Evolutionary conservation across 2,329 filamentous ascomycete genomes (phyloP), one percentile per base, ranked within the genome.

Genomic region (Claviceps pazoutovae): DNA sequence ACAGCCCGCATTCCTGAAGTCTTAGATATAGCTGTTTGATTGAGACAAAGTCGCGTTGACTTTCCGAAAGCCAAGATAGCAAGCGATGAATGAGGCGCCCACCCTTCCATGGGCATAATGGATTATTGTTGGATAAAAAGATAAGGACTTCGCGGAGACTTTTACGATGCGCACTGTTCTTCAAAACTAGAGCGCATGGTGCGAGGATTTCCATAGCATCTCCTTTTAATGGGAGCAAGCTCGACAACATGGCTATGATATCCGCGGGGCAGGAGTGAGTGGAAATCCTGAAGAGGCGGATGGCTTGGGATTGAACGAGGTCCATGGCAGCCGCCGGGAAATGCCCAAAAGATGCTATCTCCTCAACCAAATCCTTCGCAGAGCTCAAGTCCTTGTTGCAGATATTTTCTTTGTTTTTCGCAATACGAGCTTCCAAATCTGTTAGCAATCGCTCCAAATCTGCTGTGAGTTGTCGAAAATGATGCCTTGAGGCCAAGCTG

Each of bases 1-100:
- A 66, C 6, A 68, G 47, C 0, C 64, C 64, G 9, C 59, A 58
- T 50, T 59, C 56, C 46, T 61, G 61, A n/a, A 66, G 52, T 11
- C 62, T 47, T 1, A 37, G 37, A 42, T 67, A 65, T 19, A 66
- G 55, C 7, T 57, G 51, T 44, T 60, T 64, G 41, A 59, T 58
- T 23, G 54, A 34, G 2, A 47, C 34, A 19, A 58, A 60, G 17
- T 17, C 41, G 7, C 37, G 44, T 19, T 51, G 39, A 8, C 19
- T 11, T 23, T 46, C 51, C 3, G 41, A 47, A 13, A 55, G 48
- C 17, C 51, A 48, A 19, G 21, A 36, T 26, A 61, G 54, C 4
- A 59, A 41, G 23, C 51, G 48, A 39, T 51, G 51, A 14, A 58
- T n/a, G 2, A 51, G 41, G 50, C 56, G 51, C n/a, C 56, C 59